A percentile compares a stretch with the other conserved stretches of the same genome.
Evolutionary conservation across 805 yeast genomes (phyloP).

Genomic region (Cyberlindnera veronae): DNA sequence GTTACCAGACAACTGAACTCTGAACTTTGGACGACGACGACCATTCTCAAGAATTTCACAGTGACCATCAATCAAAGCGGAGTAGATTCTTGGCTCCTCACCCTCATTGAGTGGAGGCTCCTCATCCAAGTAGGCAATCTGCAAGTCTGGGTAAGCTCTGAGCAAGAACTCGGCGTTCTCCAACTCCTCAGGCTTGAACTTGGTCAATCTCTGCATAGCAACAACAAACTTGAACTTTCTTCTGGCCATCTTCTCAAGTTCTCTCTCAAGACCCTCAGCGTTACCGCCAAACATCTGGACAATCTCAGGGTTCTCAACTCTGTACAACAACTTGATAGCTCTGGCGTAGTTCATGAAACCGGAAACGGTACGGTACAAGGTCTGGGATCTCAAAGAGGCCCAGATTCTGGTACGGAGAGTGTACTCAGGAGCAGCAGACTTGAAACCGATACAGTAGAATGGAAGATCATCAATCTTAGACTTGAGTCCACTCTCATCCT

Average conservation of each 20-base stretch:
- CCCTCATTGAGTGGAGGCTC: conserved; percentile 74
- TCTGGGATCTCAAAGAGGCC: conserved; percentile 98
- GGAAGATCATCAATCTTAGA: conserved; percentile 89
- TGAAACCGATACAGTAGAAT: conserved; percentile 94
- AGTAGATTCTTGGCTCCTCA: conserved; percentile 68
- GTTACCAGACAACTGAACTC: conserved; percentile 76
- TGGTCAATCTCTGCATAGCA: conserved; percentile 80
- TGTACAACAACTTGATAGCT: conserved; percentile 88
- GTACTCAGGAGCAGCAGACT: conserved; percentile 96
- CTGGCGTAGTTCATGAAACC: conserved; percentile 98
- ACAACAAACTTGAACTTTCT: conserved; percentile 79
- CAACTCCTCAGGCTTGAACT: conserved; percentile 68
- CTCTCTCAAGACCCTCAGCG: conserved; percentile 93
- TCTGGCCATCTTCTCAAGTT: conserved; percentile 85
- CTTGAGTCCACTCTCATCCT: conserved; percentile 68
- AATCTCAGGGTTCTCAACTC: conserved; percentile 93
- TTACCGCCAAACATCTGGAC: conserved; percentile 99
- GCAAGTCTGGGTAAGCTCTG: conserved; percentile 80
- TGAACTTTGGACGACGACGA: conserved; percentile 71
- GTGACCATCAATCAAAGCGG: conserved; percentile 78
- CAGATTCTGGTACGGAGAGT: conserved; percentile 95
- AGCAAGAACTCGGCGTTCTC: conserved; percentile 79
- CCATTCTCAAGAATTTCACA: conserved; percentile 71
- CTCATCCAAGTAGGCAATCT: conserved; percentile 92
- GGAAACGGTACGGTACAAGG: conserved; percentile 92